A percentile compares a stretch with the other conserved stretches of the same genome.
Conservation (phyloP, 805 yeast species). For the Hemisphaericaspora nanyangensis region DNA sequence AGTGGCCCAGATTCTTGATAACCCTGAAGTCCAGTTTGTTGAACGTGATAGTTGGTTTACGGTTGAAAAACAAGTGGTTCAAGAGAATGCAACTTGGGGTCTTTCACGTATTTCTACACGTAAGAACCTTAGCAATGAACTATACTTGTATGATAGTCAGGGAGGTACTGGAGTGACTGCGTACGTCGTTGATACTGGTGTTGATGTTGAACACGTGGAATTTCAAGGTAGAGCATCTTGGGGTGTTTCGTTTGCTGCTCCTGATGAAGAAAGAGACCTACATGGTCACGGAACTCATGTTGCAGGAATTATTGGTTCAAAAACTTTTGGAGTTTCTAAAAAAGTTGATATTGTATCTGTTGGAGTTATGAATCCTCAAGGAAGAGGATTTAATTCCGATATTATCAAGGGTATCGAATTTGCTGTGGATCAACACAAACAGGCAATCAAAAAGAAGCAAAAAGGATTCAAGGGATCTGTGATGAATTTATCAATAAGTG, state of each 20-base stretch:
- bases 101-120: constrained; percentile 36
- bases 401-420: constrained; percentile 40
- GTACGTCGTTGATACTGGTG: constrained; percentile 84
- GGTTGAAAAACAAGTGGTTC: constrained; percentile 28
- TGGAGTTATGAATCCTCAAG: constrained; percentile 37
- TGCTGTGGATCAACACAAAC: constrained; percentile 34
- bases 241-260: constrained; percentile 44
- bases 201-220: constrained; percentile 56
- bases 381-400: constrained; percentile 39
- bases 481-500: constrained; percentile 62
- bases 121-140: constrained; percentile 17
- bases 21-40: constrained; percentile 24
- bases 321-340: constrained; percentile 80
- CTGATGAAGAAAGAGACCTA: constrained; percentile 44
- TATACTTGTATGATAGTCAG: constrained; percentile 34
- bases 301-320: constrained; percentile 83
- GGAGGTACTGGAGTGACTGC: constrained; percentile 55
- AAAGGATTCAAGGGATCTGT: constrained; percentile 56
- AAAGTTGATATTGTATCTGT: constrained; percentile 38
- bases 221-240: constrained; percentile 57
- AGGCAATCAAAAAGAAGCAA: constrained; percentile 18
- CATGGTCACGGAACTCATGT: constrained; percentile 95
- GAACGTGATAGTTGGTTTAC: constrained; percentile 41
- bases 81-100: constrained; percentile 42
- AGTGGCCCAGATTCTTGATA: constrained; percentile 9